These are phyloP conservation scores for Collybia sordida DNA, from an alignment of 768 basidiomycete genomes.

Conservation along the genomic window DNA sequence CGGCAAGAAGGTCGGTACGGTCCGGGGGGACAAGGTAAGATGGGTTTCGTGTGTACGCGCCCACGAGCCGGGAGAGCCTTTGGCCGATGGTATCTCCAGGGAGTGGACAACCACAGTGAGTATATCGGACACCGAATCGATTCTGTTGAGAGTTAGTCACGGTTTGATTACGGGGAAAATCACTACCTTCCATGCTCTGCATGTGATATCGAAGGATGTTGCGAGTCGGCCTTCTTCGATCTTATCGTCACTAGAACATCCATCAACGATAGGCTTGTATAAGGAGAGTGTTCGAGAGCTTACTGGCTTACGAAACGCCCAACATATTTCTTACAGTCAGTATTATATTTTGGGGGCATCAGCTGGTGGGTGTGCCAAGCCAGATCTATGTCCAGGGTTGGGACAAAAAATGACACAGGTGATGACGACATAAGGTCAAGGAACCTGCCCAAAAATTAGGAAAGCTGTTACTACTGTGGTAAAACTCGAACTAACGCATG, in stretches of 20 bases:
- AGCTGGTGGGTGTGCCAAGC: slow-evolving; percentile 71
- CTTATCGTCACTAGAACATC: slow-evolving; percentile 30
- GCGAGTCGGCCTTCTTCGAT: slow-evolving; percentile 22
- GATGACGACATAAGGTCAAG: no score
- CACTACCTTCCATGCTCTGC: slow-evolving; percentile 22
- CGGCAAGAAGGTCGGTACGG: slow-evolving; percentile 35
- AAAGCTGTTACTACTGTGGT: not conserved
- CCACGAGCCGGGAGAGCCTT: slow-evolving; percentile 32
- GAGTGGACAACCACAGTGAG: slow-evolving; percentile 52
- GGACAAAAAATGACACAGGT: not conserved
- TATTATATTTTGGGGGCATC: slow-evolving; percentile 36
- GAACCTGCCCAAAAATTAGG: no score
- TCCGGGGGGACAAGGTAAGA: slow-evolving; percentile 30
- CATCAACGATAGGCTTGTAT: not conserved
- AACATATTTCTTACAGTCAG: slow-evolving; percentile 36
- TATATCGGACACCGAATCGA: slow-evolving; percentile 49
- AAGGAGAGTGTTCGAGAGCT: slow-evolving; percentile 15
- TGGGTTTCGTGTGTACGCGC: slow-evolving; percentile 11
- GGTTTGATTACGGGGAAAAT: not conserved
- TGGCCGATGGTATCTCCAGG: slow-evolving; percentile 42
- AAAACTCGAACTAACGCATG: slow-evolving; percentile 41
- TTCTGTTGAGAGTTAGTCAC: slow-evolving; percentile 16
- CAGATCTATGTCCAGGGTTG: slow-evolving; percentile 22
- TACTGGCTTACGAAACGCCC: slow-evolving; percentile 49
- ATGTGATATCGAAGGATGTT: slow-evolving; percentile 25